Evolutionary conservation across 352 stramenopile species (phyloP), one percentile per base, ranked within the genome.

Genomic region (Phytopythium litorale): DNA sequence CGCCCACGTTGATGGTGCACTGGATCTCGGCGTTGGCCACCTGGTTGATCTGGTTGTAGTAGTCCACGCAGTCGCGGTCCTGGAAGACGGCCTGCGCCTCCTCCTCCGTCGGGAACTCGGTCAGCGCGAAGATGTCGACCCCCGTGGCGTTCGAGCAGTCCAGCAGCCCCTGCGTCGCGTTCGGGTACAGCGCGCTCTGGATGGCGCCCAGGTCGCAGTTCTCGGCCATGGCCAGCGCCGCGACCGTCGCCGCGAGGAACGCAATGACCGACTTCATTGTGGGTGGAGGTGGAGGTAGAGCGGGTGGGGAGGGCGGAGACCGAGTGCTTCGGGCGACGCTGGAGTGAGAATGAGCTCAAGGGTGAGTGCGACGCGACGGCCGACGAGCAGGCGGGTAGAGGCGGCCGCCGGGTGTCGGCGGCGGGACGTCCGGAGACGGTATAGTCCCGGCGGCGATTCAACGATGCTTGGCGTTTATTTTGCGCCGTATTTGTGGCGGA

Each of bases 31-130:
- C 43, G 66, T 89, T 89, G 35, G 80, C 80, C 45, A 80, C 73
- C 55, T 85, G 64, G 68, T 87, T 88, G 68, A 89, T 82, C 64
- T 89, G 80, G 71, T 89, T 89, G 40, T 85, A 58, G 60, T 79
- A 88, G 54, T 85, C 73, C n/a, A 74, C 79, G 64, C 80, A 89
- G 57, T 78, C 78, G 23, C 75, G 67, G 45, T 78, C 81, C 61
- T 75, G 64, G 28, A 80, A 81, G 53, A 90, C 70, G 56, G 67
- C 68, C 45, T 78, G 67, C 25, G 80, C 79, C 60, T 90, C 76
- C 40, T 82, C 74, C 35, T 70, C 62, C 1, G 73, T 88, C 1
- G 81, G 78, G 67, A 88, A 90, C 25, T 60, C 32, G 25, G 46
- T 60, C 7, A 82, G 56, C 1, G 74, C 62, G 60, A 79, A 90